Percentiles rank a stretch among this genome's conserved stretches.
These are phyloP conservation scores for Larix kaempferi DNA, from an alignment of 75 land plant genomes.

Conservation along the genomic window DNA sequence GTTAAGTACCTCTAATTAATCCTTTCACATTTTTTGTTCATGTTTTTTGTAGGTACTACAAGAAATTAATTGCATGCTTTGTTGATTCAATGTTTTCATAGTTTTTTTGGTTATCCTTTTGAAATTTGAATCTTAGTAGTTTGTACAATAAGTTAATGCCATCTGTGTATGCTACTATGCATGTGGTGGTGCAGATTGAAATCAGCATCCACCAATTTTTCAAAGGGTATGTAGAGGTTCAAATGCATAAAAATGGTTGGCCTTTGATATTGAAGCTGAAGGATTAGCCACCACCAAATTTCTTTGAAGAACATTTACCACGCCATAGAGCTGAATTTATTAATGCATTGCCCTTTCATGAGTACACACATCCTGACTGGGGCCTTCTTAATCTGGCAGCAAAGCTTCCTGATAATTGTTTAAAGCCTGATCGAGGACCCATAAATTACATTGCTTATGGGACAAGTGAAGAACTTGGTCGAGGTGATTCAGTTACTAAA, in stretches of 20 bases:
- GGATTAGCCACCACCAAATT: slow-evolving; percentile 76
- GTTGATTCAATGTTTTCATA: too few species aligned
- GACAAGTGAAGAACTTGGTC: slow-evolving; percentile 50
- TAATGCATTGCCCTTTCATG: slow-evolving; percentile 68
- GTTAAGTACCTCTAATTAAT: too few species aligned
- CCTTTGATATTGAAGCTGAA: slow-evolving; percentile 75
- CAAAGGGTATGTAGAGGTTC: slow-evolving; percentile 70
- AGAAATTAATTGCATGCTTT: too few species aligned
- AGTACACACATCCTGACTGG: slow-evolving; percentile 79
- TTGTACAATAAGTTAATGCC: too few species aligned
- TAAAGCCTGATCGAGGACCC: slow-evolving; percentile 76
- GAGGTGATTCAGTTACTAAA: slow-evolving; percentile 77
- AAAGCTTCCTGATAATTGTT: slow-evolving; percentile 65
- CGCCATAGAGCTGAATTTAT: slow-evolving; percentile 84
- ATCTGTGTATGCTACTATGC: too few species aligned
- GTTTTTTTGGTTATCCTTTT: too few species aligned
- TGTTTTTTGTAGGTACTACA: too few species aligned
- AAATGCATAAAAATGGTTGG: slow-evolving; percentile 37
- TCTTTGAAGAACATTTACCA: slow-evolving; percentile 71
- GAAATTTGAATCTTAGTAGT: too few species aligned
- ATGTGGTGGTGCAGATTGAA: too few species aligned
- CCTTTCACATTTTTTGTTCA: too few species aligned
- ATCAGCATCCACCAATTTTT: slow-evolving; percentile 12
- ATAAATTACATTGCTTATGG: slow-evolving; percentile 83
- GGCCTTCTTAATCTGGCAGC: slow-evolving; percentile 89